Evolutionary conservation across 805 yeast genomes (phyloP).

Genomic region (Saccharomycopsis schoenii): DNA sequence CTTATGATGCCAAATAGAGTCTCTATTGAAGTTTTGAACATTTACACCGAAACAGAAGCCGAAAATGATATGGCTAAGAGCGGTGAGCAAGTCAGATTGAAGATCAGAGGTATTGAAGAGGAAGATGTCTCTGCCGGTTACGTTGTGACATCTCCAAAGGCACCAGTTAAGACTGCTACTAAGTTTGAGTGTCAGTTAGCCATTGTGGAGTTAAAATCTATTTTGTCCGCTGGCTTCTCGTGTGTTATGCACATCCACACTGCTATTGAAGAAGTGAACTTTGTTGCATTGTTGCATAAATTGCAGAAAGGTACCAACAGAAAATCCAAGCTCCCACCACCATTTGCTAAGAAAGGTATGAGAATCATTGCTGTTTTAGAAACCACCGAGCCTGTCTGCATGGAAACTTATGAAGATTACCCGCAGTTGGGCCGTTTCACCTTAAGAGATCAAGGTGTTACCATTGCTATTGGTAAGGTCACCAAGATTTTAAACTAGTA

Average conservation of each 20-base stretch:
- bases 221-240: conserved; percentile 88
- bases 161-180: conserved; percentile 87
- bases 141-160: conserved; percentile 75
- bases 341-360: conserved; percentile 98
- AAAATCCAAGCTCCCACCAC: conserved; percentile 93
- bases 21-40: conserved; percentile 73
- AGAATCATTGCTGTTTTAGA: conserved; percentile 90
- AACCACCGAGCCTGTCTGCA: conserved; percentile 79
- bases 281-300: conserved; percentile 78
- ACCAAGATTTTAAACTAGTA: conserved; percentile 60
- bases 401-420: conserved; percentile 84
- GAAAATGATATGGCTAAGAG: conserved; percentile 85
- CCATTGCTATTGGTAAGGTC: conserved; percentile 97
- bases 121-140: conserved; percentile 90
- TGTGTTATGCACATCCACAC: conserved; percentile 99
- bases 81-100: conserved; percentile 96
- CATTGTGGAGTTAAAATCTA: conserved; percentile 90
- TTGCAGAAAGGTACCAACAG: conserved; percentile 95
- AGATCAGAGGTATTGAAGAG: conserved; percentile 92
- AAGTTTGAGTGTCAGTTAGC: conserved; percentile 94
- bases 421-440: conserved; percentile 98
- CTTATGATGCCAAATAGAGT: conserved; percentile 89
- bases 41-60: conserved; percentile 90
- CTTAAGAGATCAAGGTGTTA: conserved; percentile 95
- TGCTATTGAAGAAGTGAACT: conserved; percentile 90